These are phyloP conservation scores for Hymenoscyphus linearis DNA, from an alignment of 2,329 filamentous ascomycete genomes.

Conservation along the genomic window DNA sequence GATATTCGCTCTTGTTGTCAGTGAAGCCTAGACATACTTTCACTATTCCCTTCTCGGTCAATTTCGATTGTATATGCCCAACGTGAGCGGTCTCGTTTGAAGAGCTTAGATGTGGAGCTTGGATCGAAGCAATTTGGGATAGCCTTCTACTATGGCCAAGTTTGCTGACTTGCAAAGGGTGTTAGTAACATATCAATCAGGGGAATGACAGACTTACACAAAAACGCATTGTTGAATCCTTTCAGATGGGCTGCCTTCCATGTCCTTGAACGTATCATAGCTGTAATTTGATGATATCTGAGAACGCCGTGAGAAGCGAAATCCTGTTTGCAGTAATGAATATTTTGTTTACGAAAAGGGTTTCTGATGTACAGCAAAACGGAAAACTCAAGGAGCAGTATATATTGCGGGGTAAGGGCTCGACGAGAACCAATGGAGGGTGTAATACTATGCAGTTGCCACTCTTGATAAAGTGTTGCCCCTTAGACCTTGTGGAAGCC, in stretches of 20 bases:
- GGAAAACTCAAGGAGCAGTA: background rate
- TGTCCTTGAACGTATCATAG: background rate
- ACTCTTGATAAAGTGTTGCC: background rate
- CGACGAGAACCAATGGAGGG: background rate
- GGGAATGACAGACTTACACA: background rate
- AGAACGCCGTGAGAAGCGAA: background rate
- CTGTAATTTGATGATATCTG: background rate
- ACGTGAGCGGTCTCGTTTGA: background rate
- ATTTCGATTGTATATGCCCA: background rate
- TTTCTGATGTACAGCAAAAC: background rate
- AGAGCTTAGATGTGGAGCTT: background rate
- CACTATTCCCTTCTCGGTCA: slow-evolving; percentile 1
- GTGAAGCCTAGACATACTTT: slow-evolving; percentile 1
- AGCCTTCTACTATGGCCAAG: background rate
- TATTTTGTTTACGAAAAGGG: background rate
- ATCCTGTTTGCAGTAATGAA: background rate
- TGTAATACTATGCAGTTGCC: background rate
- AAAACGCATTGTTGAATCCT: background rate
- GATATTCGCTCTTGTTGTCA: slow-evolving; percentile 4
- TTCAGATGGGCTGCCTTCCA: background rate
- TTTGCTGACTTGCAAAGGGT: background rate
- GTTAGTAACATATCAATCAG: background rate
- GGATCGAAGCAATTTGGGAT: background rate
- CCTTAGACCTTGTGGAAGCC: background rate
- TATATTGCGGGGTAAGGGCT: background rate